A percentile compares a stretch with the other conserved stretches of the same genome.
phyloP scores from a whole-genome alignment of 768 basidiomycete species.

The Rhizopogon roseolus region DNA sequence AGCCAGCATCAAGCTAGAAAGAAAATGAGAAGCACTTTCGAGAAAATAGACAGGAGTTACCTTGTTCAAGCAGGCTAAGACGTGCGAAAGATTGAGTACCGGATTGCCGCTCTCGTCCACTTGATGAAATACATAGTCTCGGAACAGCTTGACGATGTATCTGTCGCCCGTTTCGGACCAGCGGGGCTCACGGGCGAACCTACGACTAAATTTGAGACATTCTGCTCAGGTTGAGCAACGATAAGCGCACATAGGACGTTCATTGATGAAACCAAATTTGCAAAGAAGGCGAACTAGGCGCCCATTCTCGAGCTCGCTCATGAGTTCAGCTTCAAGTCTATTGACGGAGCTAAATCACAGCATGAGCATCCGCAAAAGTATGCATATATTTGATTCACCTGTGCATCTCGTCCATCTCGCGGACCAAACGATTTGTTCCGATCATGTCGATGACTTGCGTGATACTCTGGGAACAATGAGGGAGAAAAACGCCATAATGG shows the following conservation, averaged over 20 bases:
- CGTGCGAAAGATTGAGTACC: conserved; percentile 86
- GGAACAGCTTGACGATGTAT: conserved; percentile 96
- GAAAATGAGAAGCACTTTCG: background rate
- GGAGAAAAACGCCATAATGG: background rate
- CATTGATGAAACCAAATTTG: conserved; percentile 98
- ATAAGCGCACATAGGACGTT: conserved; percentile 86
- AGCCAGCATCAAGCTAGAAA: conserved; percentile 80
- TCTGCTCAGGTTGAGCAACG: background rate
- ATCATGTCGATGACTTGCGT: conserved; percentile 81
- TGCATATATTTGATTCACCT: conserved; percentile 41
- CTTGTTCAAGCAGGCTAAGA: conserved; percentile 92
- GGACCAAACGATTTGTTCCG: conserved; percentile 53
- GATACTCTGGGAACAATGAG: conserved; percentile 47
- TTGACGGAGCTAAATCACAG: conserved; percentile 63
- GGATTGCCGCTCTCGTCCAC: conserved; percentile 89
- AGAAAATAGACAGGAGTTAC: conserved; percentile 31
- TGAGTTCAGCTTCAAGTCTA: conserved; percentile 74
- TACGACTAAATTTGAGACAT: conserved; percentile 25
- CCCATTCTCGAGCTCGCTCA: conserved; percentile 91
- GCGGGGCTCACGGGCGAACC: conserved; percentile 90
- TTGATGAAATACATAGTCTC: conserved; percentile 98
- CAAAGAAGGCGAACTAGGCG: conserved; percentile 82
- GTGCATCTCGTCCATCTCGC: conserved; percentile 82
- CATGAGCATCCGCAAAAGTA: background rate
- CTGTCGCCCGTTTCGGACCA: conserved; percentile 99